Evolutionary conservation across 768 basidiomycete species (phyloP), one percentile per base, ranked within the genome.

Genomic region (Boletus coccyginus): DNA sequence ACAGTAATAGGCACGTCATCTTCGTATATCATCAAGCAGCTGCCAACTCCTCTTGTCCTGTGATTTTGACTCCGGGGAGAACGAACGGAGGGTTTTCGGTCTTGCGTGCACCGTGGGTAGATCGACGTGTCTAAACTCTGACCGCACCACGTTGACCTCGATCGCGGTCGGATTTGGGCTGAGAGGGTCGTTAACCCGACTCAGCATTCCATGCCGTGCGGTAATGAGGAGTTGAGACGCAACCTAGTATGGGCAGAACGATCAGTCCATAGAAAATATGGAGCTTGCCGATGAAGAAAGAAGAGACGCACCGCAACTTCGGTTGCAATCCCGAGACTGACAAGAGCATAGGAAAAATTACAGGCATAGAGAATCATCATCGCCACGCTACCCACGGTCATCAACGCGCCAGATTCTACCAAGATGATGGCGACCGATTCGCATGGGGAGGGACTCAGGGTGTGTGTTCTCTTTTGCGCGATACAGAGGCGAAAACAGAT

Each of bases 351-450:
- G 0, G 19, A 1, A 45, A 44, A 55, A 3, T 41, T 35, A 9
- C 13, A 11, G 13, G 47, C 40, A 13, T 58, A 59, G 27, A 67
- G 42, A 10, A 61, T 21, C 33, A 50, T 41, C 59, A 64, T 62
- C 9, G 21, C 19, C n/a, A 56, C 7, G 5, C 52, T 52, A 21
- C 46, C 50, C 9, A 36, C 17, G 1, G 57, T 58, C 1, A 64
- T 45, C 32, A 67, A 41, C 2, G 59, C 47, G 13, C 62, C 54
- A 7, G 62, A 69, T 49, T 67, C 66, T 5, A 67, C 51, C n/a
- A 59, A 7, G 48, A 67, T 42, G 41, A 67, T 50, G 29, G 39
- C 51, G 40, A 47, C 16, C n/a, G 65, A 57, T 46, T 52, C 60
- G 47, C 46, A 47, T 11, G 50, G 57, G 11, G 50, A 61, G 3